These are phyloP conservation scores for Hepatocystis sp. DNA, from an alignment of 169 alveolate species.

Conservation along the genomic window DNA sequence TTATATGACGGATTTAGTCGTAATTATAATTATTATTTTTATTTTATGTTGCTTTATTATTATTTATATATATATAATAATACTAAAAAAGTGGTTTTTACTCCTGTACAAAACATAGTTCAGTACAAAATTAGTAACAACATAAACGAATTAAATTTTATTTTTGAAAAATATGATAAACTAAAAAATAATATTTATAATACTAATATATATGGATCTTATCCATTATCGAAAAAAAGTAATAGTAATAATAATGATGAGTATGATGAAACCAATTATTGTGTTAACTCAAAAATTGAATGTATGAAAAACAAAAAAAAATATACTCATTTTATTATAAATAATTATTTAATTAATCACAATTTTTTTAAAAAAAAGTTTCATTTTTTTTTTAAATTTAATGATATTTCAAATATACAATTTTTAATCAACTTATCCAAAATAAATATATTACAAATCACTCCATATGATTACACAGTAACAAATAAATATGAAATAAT, in stretches of 20 bases:
- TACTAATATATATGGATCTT: constrained; percentile 42
- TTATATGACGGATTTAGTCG: constrained; percentile 10
- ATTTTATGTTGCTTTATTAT: constrained; percentile 34
- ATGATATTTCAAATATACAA: constrained; percentile 56
- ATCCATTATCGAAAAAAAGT: neutral
- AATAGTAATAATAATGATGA: constrained; percentile 7
- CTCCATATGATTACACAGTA: constrained; percentile 5
- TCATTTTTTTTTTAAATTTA: constrained; percentile 47
- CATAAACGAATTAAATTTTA: constrained; percentile 19
- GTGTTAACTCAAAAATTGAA: no score
- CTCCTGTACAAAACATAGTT: constrained; percentile 9
- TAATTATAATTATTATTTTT: constrained; percentile 36
- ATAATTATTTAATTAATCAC: constrained; percentile 32
- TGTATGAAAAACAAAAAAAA: no score
- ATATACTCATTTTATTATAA: constrained; percentile 19
- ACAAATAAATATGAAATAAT: constrained; percentile 9
- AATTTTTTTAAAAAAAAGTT: constrained; percentile 27
- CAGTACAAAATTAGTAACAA: constrained; percentile 3
- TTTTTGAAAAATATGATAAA: constrained; percentile 19
- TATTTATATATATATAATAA: constrained; percentile 38
- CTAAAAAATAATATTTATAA: constrained; percentile 19
- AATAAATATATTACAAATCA: constrained; percentile 19
- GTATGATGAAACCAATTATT: constrained; percentile 3
- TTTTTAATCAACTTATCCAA: constrained; percentile 10
- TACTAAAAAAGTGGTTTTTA: constrained; percentile 6